Evolutionary conservation across 2,329 filamentous ascomycete genomes (phyloP), one percentile per base, ranked within the genome.

Genomic region (Aspergillus fischeri): DNA sequence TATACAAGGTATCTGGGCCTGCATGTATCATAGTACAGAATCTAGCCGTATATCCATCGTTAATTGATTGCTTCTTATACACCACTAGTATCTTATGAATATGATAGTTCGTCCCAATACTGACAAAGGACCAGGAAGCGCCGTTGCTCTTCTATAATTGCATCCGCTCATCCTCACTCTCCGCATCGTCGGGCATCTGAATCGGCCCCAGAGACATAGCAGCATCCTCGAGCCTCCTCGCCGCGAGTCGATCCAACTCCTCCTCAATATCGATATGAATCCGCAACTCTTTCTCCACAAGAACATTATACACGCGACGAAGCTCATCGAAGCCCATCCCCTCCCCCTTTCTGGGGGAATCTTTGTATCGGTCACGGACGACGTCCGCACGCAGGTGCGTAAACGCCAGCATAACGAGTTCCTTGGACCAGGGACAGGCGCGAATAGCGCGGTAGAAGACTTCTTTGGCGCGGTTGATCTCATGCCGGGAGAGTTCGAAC

Each of bases 361-460:
- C 8, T 2, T 47, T 27, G 38, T 56, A 11, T 11, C 25, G 27
- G 6, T 54, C 53, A 17, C 53, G 24, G 11, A 63, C 41, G 24
- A 61, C 20, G 25, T 69, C 68, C 10, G 64, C 63, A 14, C 66
- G 66, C 32, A 79, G 64, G 42, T 77, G 71, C 48, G 76, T 75
- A 56, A 88, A 85, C 0, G 82, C 86, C 27, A 82, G 58, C 72
- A 88, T 77, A 47, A 84, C 73, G 50, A 85, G 78, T 41, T 80
- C 77, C 68, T 89, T 88, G 1, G 78, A 81, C 85, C 86, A 89
- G 0, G 87, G 87, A 65, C 86, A 78, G 17, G 77, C 73, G 47
- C 79, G 75, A 60, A 89, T 64, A 0, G 82, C 84, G 35, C 81
- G 74, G 57, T 83, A 81, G 63, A 84, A 84, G 0, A 84, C 76